Evolutionary conservation across 352 stramenopile genomes (phyloP), one percentile per base, ranked within the genome.

Genomic region (Phytopythium helicoides): DNA sequence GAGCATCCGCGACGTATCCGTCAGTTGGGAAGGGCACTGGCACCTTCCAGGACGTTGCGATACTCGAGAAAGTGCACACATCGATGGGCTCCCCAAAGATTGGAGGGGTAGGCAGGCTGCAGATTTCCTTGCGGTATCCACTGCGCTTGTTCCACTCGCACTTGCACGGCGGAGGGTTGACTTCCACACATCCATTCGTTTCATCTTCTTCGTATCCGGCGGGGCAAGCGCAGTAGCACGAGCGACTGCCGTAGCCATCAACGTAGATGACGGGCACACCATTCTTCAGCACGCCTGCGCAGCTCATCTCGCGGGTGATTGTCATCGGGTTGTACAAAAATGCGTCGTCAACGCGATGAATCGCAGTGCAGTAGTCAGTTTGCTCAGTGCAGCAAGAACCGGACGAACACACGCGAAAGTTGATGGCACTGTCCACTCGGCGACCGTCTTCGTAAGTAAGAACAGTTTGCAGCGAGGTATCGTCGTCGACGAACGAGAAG

Each of bases 271-370:
- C 72, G 0, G 78, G 76, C 3, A 87, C 58, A 18, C 75, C 75
- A 12, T 52, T 53, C 4, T 52, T 42, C 31, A 87, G 49, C 14
- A 41, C 36, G 9, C 58, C 10, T 1, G 42, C 52, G 37, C 78
- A 89, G 21, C 78, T 40, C 22, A 80, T 31, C 8, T 61, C 64
- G 0, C 73, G 73, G 5, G 59, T 63, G 35, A 86, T 55, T 9
- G 57, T 70, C 57, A 83, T 78, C 44, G 78, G 75, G 39, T 85
- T 86, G 66, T 82, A 87, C 60, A 85, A 60, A 58, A 82, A 87
- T 22, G 86, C 44, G 26, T 87, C 73, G 14, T 41, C 36, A 6
- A 41, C 36, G 2, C 15, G 15, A 14, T 41, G 36, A 6, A 41
- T n/a, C 36, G 36, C 36, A n/a, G 36, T 41, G 14, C 36, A 41